These are phyloP conservation scores for Pochonia chlamydosporia DNA, from an alignment of 2,329 filamentous ascomycete genomes.

Conservation along the genomic window DNA sequence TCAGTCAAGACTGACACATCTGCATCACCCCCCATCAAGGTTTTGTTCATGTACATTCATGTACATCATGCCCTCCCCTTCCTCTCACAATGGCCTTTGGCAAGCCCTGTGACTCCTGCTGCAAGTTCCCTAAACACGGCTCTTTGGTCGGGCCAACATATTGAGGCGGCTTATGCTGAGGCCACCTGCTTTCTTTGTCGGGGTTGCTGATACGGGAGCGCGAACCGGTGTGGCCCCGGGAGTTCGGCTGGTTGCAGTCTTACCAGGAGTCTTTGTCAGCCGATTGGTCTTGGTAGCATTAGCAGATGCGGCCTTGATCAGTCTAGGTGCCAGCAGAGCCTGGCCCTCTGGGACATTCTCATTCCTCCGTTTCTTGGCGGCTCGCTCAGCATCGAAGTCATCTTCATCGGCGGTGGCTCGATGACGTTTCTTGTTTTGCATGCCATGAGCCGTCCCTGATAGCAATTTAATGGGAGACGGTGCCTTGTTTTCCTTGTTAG, in stretches of 20 bases:
- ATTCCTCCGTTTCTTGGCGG: constrained; percentile 54
- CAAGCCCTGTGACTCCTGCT: neutral
- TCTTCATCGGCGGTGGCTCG: constrained; percentile 53
- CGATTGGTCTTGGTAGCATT: constrained; percentile 29
- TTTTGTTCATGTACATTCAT: too few relatives aligned
- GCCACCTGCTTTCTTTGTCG: constrained; percentile 45
- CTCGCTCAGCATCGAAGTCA: constrained; percentile 42
- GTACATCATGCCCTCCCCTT: too few relatives aligned
- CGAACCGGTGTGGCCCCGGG: constrained; percentile 12
- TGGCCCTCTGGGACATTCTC: constrained; percentile 43
- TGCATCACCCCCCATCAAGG: neutral
- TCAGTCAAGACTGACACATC: neutral
- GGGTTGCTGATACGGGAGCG: constrained; percentile 29
- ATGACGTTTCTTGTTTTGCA: constrained; percentile 61
- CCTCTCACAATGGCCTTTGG: too few relatives aligned
- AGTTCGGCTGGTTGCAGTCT: constrained; percentile 14
- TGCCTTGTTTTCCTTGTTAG: constrained; percentile 51
- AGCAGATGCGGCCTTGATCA: constrained; percentile 29
- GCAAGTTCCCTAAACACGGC: constrained; percentile 34
- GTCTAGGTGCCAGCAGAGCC: constrained; percentile 45
- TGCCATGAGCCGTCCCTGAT: constrained; percentile 52
- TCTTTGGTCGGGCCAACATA: constrained; percentile 56
- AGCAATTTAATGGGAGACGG: constrained; percentile 31
- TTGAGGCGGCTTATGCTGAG: constrained; percentile 55
- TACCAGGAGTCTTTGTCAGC: constrained; percentile 18